Conservation (phyloP, 306 rosid species). For the Dalbergia cochinchinensis region DNA sequence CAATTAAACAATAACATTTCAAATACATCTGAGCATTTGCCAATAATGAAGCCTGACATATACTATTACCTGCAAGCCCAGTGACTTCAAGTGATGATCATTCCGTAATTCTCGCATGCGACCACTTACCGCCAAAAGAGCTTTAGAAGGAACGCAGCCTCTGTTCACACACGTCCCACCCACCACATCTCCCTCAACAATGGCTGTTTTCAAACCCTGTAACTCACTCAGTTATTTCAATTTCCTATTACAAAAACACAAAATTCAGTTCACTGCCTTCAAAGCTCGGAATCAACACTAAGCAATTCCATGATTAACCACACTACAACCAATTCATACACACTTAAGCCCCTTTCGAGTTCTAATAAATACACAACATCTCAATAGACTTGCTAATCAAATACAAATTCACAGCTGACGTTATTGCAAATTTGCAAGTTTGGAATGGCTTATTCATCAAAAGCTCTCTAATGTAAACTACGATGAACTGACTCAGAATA, state of each 20-base stretch:
- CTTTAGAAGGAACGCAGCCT: slow-evolving; percentile 91
- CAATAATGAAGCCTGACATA: background rate
- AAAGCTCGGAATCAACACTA: background rate
- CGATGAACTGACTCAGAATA: background rate
- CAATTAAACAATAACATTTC: background rate
- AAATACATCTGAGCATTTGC: background rate
- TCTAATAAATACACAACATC: background rate
- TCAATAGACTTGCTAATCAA: background rate
- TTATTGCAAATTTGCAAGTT: too few species aligned
- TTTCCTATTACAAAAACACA: background rate
- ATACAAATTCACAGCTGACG: too few species aligned
- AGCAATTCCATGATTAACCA: background rate
- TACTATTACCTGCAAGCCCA: slow-evolving; percentile 78
- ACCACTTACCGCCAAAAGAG: slow-evolving; percentile 91
- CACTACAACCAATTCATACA: background rate
- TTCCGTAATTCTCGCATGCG: slow-evolving; percentile 84
- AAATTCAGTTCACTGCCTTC: slow-evolving; percentile 8
- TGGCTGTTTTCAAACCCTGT: slow-evolving; percentile 89
- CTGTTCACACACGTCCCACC: slow-evolving; percentile 92
- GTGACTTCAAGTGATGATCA: slow-evolving; percentile 78
- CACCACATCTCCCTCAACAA: slow-evolving; percentile 84
- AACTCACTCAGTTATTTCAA: slow-evolving; percentile 35
- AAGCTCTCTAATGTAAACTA: too few species aligned
- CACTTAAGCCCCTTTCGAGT: too few species aligned
- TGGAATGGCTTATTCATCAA: too few species aligned